Base-by-base conservation (phyloP, 129 eudicot genomes). In the Arctium lappa region DNA sequence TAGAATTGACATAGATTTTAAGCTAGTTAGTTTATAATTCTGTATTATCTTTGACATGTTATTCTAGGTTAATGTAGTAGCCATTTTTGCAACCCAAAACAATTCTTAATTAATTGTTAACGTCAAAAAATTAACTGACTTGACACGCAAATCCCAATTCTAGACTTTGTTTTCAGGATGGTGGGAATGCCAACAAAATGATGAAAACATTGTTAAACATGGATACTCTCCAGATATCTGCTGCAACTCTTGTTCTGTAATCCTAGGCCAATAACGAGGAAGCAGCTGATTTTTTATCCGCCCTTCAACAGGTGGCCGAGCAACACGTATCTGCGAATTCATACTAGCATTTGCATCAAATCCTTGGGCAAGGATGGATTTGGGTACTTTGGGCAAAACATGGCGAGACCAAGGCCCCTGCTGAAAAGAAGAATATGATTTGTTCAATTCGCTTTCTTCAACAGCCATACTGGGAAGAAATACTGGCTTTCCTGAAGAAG, bases 221-320 rank as follows among this genome's bases (percentile, higher is more conserved):
- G 99, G 99, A 96, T 96, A 96, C 99, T 96, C 99, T 88, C 97
- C 99, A 85, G 99, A 91, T 80, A 96, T 96, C 85, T 91, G 97
- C 89, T 91, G 98, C 90, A 96, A 85, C 81, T 96, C 99, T 88
- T 93, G 97, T 80, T 96, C 99, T 2, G 98, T 96, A 79, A 96
- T 93, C 82, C 98, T 88, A 37, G 99, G 99, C 99, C 99, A 96
- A 80, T 96, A 96, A 81, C 99, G 97, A 69, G 99, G 99, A 88
- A 96, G 98, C 81, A 96, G 46, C 86, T 96, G 99, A 78, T 88
- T 94, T 81, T 92, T 92, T 15, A 94, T 88, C 48, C 98, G 88
- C 42, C 99, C 99, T 83, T 96, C 99, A 74, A 89, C 91, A 66
- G 99, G 99, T 10, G 95, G 99, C 46, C 99, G 86, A 16, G 98